Conservation (phyloP, 1,139 yeast genomes). For the Sugiyamaella grinbergsii region DNA sequence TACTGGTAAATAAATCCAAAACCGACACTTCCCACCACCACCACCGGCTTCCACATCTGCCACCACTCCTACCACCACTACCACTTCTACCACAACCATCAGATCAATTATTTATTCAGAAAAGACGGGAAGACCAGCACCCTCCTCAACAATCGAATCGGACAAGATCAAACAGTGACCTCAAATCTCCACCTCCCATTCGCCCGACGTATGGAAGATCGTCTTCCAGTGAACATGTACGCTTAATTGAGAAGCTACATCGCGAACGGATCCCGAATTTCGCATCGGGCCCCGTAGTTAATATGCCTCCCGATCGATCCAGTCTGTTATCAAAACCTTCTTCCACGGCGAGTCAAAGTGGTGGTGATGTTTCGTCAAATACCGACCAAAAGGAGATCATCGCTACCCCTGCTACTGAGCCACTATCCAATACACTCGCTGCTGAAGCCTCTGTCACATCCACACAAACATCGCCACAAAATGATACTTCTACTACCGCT, state of each 20-base stretch:
- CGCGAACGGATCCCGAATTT: conserved; percentile 16
- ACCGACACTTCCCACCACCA: too few relatives aligned
- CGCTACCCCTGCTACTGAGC: not conserved
- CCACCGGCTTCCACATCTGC: too few relatives aligned
- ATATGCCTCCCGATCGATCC: not conserved
- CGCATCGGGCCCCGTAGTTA: not conserved
- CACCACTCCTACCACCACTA: not conserved
- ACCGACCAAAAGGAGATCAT: not conserved
- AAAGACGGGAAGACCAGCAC: not conserved
- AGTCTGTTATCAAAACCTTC: conserved; percentile 9
- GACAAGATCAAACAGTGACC: conserved; percentile 19
- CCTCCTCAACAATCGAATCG: conserved; percentile 3
- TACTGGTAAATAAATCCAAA: conserved; percentile 1
- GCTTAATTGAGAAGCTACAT: conserved; percentile 16
- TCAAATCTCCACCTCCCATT: conserved; percentile 16
- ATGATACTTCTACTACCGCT: too few relatives aligned
- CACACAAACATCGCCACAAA: not conserved
- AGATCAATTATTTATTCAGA: conserved; percentile 3
- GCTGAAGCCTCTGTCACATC: not conserved
- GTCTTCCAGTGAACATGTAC: conserved; percentile 19
- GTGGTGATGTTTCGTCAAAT: too few relatives aligned
- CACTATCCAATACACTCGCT: too few relatives aligned
- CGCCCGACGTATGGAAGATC: conserved; percentile 20
- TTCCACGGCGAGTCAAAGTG: not conserved
- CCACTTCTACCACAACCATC: not conserved